Percentiles rank a stretch among this genome's conserved stretches.
Evolutionary conservation across 192 early-diverging fungal species (phyloP).

Genomic region (Rhizophagus clarus): DNA sequence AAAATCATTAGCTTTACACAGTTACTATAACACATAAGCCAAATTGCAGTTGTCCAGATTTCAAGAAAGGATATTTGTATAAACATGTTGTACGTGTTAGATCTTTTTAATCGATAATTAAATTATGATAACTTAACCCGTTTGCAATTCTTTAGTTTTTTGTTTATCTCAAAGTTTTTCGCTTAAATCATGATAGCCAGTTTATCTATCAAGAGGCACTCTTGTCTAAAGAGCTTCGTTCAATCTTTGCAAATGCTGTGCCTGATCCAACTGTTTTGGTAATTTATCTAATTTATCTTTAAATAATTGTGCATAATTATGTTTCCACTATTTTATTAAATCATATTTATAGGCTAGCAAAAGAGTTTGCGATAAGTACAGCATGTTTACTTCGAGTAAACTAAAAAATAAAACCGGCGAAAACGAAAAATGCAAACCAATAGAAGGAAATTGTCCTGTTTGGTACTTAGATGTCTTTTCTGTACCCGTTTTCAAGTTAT

Average conservation of each 20-base stretch:
- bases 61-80: background rate
- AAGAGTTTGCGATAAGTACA: background rate
- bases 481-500: background rate
- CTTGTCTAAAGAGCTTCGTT: background rate
- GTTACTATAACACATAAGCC: background rate
- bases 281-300: background rate
- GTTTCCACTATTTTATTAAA: background rate
- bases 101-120: background rate
- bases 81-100: background rate
- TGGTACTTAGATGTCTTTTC: background rate
- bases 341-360: background rate
- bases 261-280: background rate
- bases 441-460: conserved; percentile 2
- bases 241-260: conserved; percentile 10
- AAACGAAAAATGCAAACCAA: background rate
- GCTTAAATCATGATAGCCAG: background rate
- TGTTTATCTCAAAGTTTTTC: background rate
- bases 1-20: background rate
- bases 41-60: conserved; percentile 9
- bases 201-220: background rate
- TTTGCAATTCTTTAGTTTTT: background rate
- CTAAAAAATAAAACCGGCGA: background rate
- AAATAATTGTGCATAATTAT: background rate
- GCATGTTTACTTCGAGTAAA: background rate
- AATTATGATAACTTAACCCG: background rate